These are phyloP conservation scores for Avena insularis DNA, from an alignment of 176 grass and related monocot genomes.

Conservation along the genomic window DNA sequence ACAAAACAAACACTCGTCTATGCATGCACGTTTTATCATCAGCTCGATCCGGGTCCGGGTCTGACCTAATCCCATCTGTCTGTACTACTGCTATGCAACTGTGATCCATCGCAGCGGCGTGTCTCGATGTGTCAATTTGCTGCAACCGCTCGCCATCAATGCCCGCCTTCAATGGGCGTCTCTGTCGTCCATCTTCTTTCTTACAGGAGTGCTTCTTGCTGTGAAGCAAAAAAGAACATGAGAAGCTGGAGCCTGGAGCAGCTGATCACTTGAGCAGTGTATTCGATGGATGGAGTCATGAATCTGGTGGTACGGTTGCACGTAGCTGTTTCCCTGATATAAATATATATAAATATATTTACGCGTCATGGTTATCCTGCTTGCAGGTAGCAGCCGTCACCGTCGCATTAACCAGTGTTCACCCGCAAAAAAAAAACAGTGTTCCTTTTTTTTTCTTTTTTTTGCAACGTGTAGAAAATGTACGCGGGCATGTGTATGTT, in stretches of 20 bases:
- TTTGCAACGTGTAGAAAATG: too few species aligned
- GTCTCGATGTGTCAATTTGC: constrained; percentile 9
- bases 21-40: too few species aligned
- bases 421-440: too few species aligned
- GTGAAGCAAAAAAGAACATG: background rate
- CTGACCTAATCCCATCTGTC: too few species aligned
- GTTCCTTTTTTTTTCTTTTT: too few species aligned
- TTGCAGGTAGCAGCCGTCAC: background rate
- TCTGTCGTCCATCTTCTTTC: background rate
- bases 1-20: too few species aligned
- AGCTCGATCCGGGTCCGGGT: too few species aligned
- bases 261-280: background rate
- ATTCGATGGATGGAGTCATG: constrained; percentile 27
- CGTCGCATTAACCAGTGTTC: background rate
- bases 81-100: background rate
- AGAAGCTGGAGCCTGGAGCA: background rate
- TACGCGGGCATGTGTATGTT: too few species aligned
- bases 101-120: background rate
- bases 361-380: background rate
- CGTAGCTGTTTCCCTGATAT: constrained; percentile 35
- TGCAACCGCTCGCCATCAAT: constrained; percentile 49
- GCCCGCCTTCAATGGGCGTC: constrained; percentile 42
- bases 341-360: background rate
- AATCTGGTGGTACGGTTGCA: background rate
- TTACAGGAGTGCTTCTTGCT: background rate